Evolutionary conservation across 805 yeast genomes (phyloP).

Genomic region (Kodamaea hsintzibuensis): DNA sequence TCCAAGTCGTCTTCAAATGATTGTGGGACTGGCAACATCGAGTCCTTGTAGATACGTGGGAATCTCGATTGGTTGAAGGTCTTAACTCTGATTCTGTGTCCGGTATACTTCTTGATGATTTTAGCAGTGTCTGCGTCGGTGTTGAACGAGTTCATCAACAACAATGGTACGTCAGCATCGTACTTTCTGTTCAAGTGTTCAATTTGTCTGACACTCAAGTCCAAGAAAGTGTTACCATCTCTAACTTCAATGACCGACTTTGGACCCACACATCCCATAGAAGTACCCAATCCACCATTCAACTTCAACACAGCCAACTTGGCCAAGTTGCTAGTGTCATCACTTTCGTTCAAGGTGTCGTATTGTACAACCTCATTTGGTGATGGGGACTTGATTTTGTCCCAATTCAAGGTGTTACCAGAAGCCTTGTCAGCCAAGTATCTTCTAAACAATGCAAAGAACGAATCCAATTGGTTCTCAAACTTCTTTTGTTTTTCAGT

Average conservation of each 20-base stretch:
- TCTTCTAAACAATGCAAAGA: constrained; percentile 90
- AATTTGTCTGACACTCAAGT: constrained; percentile 93
- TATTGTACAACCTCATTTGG: constrained; percentile 88
- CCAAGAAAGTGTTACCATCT: constrained; percentile 96
- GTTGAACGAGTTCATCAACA: constrained; percentile 98
- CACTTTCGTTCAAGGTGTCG: constrained; percentile 42
- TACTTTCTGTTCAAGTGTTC: constrained; percentile 88
- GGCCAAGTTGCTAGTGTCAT: constrained; percentile 50
- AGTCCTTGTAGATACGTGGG: constrained; percentile 94
- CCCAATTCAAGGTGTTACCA: constrained; percentile 88
- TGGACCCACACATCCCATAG: constrained; percentile 99
- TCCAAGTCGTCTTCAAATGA: constrained; percentile 70
- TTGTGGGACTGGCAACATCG: constrained; percentile 93
- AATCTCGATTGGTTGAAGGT: constrained; percentile 98
- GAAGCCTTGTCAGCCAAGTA: constrained; percentile 87
- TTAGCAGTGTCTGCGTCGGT: constrained; percentile 94
- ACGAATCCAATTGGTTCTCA: constrained; percentile 91
- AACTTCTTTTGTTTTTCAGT: constrained; percentile 53
- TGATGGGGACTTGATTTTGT: constrained; percentile 87
- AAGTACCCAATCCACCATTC: constrained; percentile 98
- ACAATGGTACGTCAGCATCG: constrained; percentile 91
- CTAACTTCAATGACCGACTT: constrained; percentile 97
- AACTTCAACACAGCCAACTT: constrained; percentile 94
- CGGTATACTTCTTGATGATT: constrained; percentile 93
- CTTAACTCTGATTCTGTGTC: constrained; percentile 91